Evolutionary conservation across 2,329 filamentous ascomycete genomes (phyloP), one percentile per base, ranked within the genome.

Genomic region (Colletotrichum somersetense): DNA sequence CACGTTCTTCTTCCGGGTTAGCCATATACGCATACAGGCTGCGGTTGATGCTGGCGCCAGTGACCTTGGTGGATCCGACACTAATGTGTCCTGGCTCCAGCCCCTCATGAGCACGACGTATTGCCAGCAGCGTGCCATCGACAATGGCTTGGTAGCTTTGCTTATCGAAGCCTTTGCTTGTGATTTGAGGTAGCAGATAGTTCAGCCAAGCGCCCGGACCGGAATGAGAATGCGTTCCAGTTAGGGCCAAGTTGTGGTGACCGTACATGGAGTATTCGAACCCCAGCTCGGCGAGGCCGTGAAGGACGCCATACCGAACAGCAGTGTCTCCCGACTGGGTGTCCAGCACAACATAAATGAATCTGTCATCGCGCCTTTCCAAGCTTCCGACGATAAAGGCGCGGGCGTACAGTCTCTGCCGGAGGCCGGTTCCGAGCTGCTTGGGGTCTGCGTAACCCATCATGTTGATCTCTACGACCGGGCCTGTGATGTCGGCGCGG

Each of bases 191-290:
- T 18, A 98, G 85, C 12, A 97, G 87, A 78, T 97, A 97, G 80
- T 97, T 97, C 78, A 96, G 86, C 94, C 94, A 98, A 20, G 93
- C 95, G 5, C 93, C 95, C 0, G 95, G 95, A 0, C 94, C 95
- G 23, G 94, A 92, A 82, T 98, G 95, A 2, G 93, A 96, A 79
- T 98, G 95, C 0, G 95, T 97, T 44, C 94, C 95, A 1, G 93
- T 96, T 23, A 98, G 88, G n/a, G 95, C 95, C 23, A 97, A 83
- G 76, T 97, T 97, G 75, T 92, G 87, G 77, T 92, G 89, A 58
- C 88, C 89, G 80, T 97, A 97, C 66, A 93, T 83, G 20, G 90
- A 85, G 79, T 95, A 97, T 5, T 92, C 91, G 7, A 85, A 82
- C 0, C 94, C 95, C 26, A 97, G 82, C 0, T 83, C 84, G 48